Evolutionary conservation across 1,284 basidiomycete genomes (phyloP), one percentile per base, ranked within the genome.

Genomic region (Melampsora occidentalis): DNA sequence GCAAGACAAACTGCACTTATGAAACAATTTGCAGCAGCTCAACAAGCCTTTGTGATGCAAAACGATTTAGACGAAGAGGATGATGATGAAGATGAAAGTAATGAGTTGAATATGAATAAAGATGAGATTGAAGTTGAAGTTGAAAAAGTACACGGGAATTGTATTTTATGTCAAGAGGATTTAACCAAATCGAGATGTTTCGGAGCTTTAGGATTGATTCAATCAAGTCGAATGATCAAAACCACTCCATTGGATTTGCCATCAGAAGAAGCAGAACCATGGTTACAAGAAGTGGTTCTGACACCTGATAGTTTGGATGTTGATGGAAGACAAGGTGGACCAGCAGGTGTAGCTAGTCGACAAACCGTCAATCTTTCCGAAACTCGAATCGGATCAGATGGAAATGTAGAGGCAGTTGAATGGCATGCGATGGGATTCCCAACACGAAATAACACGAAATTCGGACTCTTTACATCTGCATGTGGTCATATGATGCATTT

Each of bases 401-500:
- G 82, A 48, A 66, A 46, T 51, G 46, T 67, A 42, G 69, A 69
- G 48, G 57, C 77, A 20, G 65, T 77, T 22, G 79, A 80, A 16
- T 80, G 80, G n/a, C 62, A 86, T 79, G 90, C 91, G 78, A 89
- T 90, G 78, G 90, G 89, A 0, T 94, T 93, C 83, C 90, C 92
- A 0, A 82, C 88, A 59, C 46, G 63, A 0, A 85, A 87, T 48
- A 88, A 87, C 78, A 90, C 90, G 18, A 88, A 89, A 39, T 94
- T 94, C 80, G 97, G 96, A 6, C 85, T 98, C 35, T 88, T 95
- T 81, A 86, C 90, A 4, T 95, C 94, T 2, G 90, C 94, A 33
- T 99, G 96, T 83, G 94, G 91, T 49, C 97, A 99, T 82, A 90
- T 95, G 86, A 99, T 99, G 95, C 97, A 99, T 84, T 85, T 96